Evolutionary conservation across 805 yeast genomes (phyloP).

Genomic region (Metschnikowia lachancei): DNA sequence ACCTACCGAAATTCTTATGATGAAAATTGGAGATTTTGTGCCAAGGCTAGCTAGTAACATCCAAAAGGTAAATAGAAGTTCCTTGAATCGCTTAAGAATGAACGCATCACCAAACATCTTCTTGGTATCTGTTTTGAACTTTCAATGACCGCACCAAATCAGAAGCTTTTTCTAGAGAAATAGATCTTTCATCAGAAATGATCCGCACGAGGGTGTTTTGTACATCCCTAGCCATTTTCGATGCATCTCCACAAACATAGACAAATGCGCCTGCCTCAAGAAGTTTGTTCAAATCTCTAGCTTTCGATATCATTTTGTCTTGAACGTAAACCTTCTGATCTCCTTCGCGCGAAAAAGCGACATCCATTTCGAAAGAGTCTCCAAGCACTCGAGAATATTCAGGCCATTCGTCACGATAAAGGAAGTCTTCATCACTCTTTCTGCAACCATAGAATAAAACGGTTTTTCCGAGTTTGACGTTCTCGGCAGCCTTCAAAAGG

Average conservation of each 20-base stretch:
- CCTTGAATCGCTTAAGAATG: too few species aligned
- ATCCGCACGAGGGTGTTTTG: constrained; percentile 65
- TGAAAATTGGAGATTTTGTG: constrained; percentile 7
- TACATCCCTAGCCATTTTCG: constrained; percentile 93
- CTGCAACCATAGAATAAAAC: constrained; percentile 87
- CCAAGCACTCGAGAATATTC: constrained; percentile 62
- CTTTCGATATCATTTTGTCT: constrained; percentile 59
- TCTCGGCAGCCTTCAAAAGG: constrained; percentile 32
- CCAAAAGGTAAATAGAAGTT: too few species aligned
- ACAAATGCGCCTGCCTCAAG: constrained; percentile 72
- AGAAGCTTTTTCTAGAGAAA: constrained; percentile 65
- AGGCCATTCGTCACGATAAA: constrained; percentile 89
- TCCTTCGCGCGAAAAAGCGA: constrained; percentile 83
- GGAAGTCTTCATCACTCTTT: constrained; percentile 70
- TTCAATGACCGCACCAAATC: constrained; percentile 76
- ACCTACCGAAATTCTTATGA: constrained; percentile 8
- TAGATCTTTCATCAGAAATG: constrained; percentile 58
- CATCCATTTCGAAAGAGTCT: constrained; percentile 62
- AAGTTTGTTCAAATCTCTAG: constrained; percentile 53
- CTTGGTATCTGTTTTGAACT: constrained; percentile 87
- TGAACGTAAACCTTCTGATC: constrained; percentile 75
- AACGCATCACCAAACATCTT: constrained; percentile 82
- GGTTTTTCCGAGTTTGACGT: constrained; percentile 58
- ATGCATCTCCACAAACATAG: constrained; percentile 97
- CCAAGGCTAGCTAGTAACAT: background rate